Evolutionary conservation across 768 basidiomycete species (phyloP).

Genomic region (Phlebiopsis flavidoalba): DNA sequence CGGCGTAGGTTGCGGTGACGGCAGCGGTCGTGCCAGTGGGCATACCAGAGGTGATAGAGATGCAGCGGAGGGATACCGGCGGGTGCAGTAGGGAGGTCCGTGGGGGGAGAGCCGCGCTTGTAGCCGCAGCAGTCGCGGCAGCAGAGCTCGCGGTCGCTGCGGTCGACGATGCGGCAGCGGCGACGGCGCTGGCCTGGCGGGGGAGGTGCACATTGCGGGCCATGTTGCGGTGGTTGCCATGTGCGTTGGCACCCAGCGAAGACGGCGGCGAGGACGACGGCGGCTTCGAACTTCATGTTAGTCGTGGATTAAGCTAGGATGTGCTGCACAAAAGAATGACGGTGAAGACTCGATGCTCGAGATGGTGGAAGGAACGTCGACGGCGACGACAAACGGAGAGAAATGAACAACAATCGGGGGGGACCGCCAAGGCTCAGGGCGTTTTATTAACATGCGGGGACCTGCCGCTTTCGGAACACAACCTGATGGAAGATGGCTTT

Average conservation of each 20-base stretch:
- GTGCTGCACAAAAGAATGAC: slow-evolving; percentile 9
- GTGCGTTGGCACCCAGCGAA: slow-evolving; percentile 11
- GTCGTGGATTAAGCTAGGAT: slow-evolving; percentile 9
- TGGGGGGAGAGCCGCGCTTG: slow-evolving; percentile 4
- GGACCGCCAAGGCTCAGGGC: neutral
- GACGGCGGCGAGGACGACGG: slow-evolving; percentile 19
- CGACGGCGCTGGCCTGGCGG: slow-evolving; percentile 7
- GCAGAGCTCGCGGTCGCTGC: slow-evolving; percentile 12
- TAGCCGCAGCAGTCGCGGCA: slow-evolving; percentile 9
- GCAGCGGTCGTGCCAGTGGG: slow-evolving; percentile 43
- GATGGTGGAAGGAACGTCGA: slow-evolving; percentile 1
- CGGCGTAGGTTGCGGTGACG: slow-evolving; percentile 45
- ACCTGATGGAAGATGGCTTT: neutral
- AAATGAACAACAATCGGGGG: slow-evolving; percentile 5
- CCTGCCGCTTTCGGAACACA: neutral
- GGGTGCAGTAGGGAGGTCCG: slow-evolving; percentile 12
- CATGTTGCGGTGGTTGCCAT: slow-evolving; percentile 7
- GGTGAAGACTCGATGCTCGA: slow-evolving; percentile 11
- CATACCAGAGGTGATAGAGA: slow-evolving; percentile 60
- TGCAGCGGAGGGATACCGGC: slow-evolving; percentile 49
- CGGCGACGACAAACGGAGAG: slow-evolving; percentile 8
- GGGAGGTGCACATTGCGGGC: slow-evolving; percentile 12
- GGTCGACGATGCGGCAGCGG: slow-evolving; percentile 12
- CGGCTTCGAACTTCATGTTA: slow-evolving; percentile 24
- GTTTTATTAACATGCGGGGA: slow-evolving; percentile 6